Conservation (phyloP, 2,329 filamentous ascomycete genomes). For the Xylariaceae sp. region DNA sequence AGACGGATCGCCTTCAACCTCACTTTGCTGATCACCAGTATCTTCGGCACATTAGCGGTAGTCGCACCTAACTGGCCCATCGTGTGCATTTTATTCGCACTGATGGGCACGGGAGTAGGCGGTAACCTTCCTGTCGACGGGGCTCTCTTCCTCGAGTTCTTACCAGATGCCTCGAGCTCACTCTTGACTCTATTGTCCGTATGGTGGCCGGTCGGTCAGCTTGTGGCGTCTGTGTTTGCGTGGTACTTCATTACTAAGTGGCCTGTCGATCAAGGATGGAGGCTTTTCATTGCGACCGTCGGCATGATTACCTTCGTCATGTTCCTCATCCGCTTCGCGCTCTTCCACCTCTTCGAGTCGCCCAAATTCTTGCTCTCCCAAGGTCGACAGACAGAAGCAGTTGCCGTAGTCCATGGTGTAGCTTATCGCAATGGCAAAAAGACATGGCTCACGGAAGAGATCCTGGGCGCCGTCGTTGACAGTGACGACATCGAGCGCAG, state of each 20-base stretch:
- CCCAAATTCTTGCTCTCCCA: constrained; percentile 76
- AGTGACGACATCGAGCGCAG: constrained; percentile 30
- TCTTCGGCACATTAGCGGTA: constrained; percentile 69
- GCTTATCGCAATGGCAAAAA: constrained; percentile 66
- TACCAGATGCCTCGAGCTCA: constrained; percentile 69
- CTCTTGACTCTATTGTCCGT: constrained; percentile 76
- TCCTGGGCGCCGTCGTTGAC: constrained; percentile 54
- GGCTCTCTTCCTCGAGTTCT: constrained; percentile 77
- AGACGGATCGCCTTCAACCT: constrained; percentile 77
- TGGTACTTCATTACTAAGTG: constrained; percentile 73
- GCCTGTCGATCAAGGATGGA: constrained; percentile 69
- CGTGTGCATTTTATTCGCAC: constrained; percentile 42
- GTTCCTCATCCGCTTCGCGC: constrained; percentile 73
- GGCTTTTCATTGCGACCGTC: constrained; percentile 67
- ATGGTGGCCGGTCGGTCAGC: constrained; percentile 82
- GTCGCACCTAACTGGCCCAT: constrained; percentile 64
- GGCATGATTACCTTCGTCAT: constrained; percentile 71
- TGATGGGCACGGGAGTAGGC: constrained; percentile 22
- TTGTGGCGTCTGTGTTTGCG: constrained; percentile 66
- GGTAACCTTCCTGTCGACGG: constrained; percentile 38
- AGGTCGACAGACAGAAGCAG: constrained; percentile 74
- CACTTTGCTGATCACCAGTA: constrained; percentile 69
- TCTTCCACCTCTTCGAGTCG: constrained; percentile 80
- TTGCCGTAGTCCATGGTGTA: constrained; percentile 74
- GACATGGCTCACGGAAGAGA: constrained; percentile 73